Evolutionary conservation across 345 rosid species (phyloP), one percentile per base, ranked within the genome.

Genomic region (Aquilaria sinensis): DNA sequence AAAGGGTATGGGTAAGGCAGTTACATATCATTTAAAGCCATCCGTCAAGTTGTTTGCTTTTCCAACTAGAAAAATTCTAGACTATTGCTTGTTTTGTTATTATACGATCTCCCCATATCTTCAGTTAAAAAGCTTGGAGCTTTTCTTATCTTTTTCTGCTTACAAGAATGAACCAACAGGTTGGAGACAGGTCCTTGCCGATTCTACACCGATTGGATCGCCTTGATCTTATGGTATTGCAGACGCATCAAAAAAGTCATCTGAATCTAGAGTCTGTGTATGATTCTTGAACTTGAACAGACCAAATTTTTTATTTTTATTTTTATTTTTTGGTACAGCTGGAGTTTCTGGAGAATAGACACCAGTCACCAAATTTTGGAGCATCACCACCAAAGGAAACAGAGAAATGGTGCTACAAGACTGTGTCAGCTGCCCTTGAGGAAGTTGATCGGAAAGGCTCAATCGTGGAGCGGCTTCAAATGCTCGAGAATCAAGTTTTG

Each of bases 401-500:
- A 7, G 31, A 53, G 13, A 62, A 72, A 62, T 54, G 14, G 43
- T 64, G 67, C 32, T 73, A 64, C 12, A 78, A 55, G 73, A 66
- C 59, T 51, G 30, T 74, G 23, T 69, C 74, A 2, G 66, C 72
- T 53, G 83, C 72, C 2, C 71, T 74, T 6, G 79, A 78, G 63
- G 83, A 75, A 67, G 83, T 76, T 32, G 46, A 58, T 16, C 59
- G 58, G 31, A 81, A 74, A 60, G 77, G 85, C 60, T 68, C 72
- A 0, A 51, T 74, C 14, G 58, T 74, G 60, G 79, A 78, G 51
- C 57, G 72, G 47, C 58, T 78, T 5, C 69, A 68, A 31, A 31
- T 65, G 65, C 83, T 78, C 5, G 77, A 78, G 54, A 70, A 66
- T 48, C 73, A 70, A 56, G 73, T 72, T 12, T 62, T 78, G 45